Evolutionary conservation across 208 protist genomes (phyloP).

Genomic region (Acanthamoeba triangularis): DNA sequence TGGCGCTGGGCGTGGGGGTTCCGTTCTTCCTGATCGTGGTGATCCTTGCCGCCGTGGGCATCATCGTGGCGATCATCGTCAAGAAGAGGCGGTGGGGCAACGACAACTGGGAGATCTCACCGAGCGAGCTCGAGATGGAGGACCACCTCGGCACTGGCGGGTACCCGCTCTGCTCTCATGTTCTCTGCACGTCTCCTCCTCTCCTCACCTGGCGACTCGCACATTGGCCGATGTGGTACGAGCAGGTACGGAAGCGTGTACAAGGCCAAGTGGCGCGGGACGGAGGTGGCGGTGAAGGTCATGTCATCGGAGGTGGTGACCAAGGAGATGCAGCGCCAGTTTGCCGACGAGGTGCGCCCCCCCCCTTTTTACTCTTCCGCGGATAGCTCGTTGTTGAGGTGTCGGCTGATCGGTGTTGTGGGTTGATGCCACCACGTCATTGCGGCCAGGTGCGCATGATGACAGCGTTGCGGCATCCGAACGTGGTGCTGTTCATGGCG

Average conservation of each 20-base stretch:
- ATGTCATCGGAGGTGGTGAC: constrained; percentile 35
- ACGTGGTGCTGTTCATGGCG: constrained; percentile 64
- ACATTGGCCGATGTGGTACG: background rate
- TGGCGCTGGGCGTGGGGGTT: background rate
- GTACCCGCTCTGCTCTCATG: background rate
- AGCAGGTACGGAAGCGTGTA: background rate
- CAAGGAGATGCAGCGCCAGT: constrained; percentile 45
- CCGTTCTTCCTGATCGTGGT: background rate
- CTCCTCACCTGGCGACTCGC: too few relatives aligned
- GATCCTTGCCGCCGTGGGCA: background rate
- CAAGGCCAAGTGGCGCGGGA: constrained; percentile 66
- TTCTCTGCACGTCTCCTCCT: too few relatives aligned
- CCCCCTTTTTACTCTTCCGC: too few relatives aligned
- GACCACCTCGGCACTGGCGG: constrained; percentile 16
- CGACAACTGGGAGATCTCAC: constrained; percentile 40
- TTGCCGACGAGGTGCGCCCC: background rate
- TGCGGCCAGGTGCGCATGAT: constrained; percentile 18
- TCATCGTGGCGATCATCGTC: background rate
- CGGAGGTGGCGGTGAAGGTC: constrained; percentile 66
- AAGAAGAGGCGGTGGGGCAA: background rate
- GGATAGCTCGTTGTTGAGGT: too few relatives aligned
- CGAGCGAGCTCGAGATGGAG: constrained; percentile 35
- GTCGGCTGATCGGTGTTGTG: too few relatives aligned
- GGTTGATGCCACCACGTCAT: too few relatives aligned
- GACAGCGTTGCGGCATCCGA: constrained; percentile 53